Evolutionary conservation across 345 rosid species (phyloP).

Genomic region (Isatis tinctoria): DNA sequence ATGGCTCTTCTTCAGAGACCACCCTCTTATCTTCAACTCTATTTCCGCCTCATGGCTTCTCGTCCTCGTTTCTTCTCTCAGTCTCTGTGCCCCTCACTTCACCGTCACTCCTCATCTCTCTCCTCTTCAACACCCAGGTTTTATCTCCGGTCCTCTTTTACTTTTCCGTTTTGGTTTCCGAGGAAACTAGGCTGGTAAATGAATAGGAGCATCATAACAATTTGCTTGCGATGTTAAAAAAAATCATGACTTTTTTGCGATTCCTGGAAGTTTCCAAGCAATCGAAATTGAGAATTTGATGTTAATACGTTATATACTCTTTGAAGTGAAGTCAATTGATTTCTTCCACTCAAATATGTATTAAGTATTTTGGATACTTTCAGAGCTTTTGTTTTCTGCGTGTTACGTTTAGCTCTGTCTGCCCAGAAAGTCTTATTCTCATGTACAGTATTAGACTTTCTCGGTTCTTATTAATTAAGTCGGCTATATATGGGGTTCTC

Average conservation of each 20-base stretch:
- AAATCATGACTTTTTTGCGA: background rate
- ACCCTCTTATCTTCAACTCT: conserved; percentile 22
- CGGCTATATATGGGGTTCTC: background rate
- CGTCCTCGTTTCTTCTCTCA: conserved; percentile 23
- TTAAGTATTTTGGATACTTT: background rate
- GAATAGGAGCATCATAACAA: background rate
- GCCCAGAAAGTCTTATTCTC: background rate
- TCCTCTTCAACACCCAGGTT: conserved; percentile 53
- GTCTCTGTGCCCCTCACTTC: conserved; percentile 6
- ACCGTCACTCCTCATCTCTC: conserved; percentile 11
- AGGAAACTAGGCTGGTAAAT: background rate
- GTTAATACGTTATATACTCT: background rate
- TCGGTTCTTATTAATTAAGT: background rate
- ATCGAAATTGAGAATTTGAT: background rate
- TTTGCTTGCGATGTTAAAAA: background rate
- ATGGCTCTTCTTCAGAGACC: conserved; percentile 33
- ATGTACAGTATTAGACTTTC: background rate
- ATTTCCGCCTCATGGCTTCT: conserved; percentile 28
- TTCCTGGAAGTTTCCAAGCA: background rate
- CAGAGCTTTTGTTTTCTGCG: background rate
- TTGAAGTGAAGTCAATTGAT: background rate
- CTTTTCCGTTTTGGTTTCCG: background rate
- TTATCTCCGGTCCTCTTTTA: background rate
- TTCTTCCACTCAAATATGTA: background rate
- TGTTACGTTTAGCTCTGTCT: background rate